phyloP scores from a whole-genome alignment of 1,284 basidiomycete species.

The Apiotrichum siamense region DNA sequence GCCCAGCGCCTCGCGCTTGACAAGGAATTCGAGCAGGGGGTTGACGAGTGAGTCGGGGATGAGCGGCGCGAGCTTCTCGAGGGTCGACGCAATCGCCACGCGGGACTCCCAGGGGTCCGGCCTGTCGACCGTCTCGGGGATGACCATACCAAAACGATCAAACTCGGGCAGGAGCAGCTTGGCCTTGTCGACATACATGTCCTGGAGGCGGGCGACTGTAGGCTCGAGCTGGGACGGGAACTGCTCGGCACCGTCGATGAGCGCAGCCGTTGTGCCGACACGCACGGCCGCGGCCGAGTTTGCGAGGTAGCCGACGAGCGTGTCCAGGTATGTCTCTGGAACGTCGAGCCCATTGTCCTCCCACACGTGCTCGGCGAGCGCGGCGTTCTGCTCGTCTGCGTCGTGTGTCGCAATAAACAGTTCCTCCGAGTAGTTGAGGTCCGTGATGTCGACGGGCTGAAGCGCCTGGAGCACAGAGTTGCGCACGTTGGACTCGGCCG shows the following conservation, averaged over 20 bases:
- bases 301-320: slow-evolving; percentile 65
- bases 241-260: slow-evolving; percentile 70
- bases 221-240: slow-evolving; percentile 63
- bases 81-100: slow-evolving; percentile 66
- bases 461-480: slow-evolving; percentile 87
- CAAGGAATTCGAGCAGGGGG: slow-evolving; percentile 81
- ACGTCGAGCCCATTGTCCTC: slow-evolving; percentile 95
- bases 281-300: slow-evolving; percentile 81
- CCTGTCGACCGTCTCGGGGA: slow-evolving; percentile 79
- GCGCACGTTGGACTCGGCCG: slow-evolving; percentile 84
- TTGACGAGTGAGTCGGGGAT: slow-evolving; percentile 64
- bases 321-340: slow-evolving; percentile 62
- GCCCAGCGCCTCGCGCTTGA: slow-evolving; percentile 77
- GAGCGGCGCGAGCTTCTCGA: slow-evolving; percentile 64
- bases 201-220: slow-evolving; percentile 56
- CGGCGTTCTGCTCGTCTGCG: slow-evolving; percentile 82
- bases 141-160: slow-evolving; percentile 89
- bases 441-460: slow-evolving; percentile 89
- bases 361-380: slow-evolving; percentile 79
- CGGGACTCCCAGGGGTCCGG: slow-evolving; percentile 88
- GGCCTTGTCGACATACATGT: slow-evolving; percentile 79
- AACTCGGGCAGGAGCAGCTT: slow-evolving; percentile 83
- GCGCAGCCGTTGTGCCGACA: slow-evolving; percentile 61
- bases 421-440: slow-evolving; percentile 84
- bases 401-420: slow-evolving; percentile 89